phyloP scores from a whole-genome alignment of 257 asterid genomes.

The Solanum lycopersicoides region DNA sequence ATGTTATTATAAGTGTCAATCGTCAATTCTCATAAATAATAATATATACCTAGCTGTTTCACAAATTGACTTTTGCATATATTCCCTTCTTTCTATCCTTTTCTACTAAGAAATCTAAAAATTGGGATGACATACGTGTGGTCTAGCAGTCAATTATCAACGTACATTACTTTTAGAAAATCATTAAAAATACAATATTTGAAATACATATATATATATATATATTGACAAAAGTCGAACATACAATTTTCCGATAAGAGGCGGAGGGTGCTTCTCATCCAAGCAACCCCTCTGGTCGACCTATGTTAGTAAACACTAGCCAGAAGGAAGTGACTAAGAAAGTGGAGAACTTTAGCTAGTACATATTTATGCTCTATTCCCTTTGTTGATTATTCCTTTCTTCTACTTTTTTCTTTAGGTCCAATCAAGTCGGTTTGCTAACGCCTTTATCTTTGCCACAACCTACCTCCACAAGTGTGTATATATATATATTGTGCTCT shows the following conservation, averaged over 20 bases:
- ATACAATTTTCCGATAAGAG: accelerated
- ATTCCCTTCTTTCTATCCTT: background rate
- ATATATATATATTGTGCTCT: background rate
- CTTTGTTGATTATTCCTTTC: background rate
- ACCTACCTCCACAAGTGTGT: no score
- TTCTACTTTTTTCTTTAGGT: no score
- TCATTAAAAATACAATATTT: background rate
- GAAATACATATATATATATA: accelerated
- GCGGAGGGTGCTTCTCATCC: accelerated
- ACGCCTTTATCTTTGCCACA: no score
- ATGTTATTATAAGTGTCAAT: background rate
- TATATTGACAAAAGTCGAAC: no score
- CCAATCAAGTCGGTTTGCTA: no score
- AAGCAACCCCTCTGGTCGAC: no score
- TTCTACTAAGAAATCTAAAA: background rate
- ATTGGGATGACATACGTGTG: background rate
- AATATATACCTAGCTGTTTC: background rate
- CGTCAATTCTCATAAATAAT: background rate
- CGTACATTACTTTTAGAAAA: background rate
- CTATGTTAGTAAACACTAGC: background rate
- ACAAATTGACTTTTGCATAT: background rate
- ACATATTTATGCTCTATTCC: background rate
- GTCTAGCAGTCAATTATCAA: background rate
- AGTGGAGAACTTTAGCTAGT: background rate
- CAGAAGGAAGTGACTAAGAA: background rate